Conservation (phyloP, 2,329 filamentous ascomycete genomes). For the Rhexocercosporidium sp. region DNA sequence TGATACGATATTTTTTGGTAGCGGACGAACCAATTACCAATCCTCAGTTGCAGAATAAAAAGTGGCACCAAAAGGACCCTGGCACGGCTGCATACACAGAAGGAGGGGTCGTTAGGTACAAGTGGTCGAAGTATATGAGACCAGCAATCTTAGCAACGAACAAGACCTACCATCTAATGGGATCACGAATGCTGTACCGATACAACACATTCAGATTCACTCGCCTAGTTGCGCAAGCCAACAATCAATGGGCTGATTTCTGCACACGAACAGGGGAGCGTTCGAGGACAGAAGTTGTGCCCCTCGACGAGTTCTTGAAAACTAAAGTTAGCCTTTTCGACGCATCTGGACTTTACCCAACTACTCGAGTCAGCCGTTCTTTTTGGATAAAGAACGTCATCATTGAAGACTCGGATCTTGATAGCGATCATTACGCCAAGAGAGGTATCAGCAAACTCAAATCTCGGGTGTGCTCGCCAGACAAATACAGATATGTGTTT, state of each 20-base stretch:
- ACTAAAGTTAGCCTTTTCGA: background rate
- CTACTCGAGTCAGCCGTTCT: background rate
- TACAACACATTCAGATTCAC: conserved; percentile 11
- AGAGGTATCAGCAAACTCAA: background rate
- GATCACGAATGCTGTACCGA: background rate
- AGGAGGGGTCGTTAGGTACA: background rate
- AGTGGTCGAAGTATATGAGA: conserved; percentile 7
- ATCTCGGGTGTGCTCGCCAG: background rate
- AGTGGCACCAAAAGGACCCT: background rate
- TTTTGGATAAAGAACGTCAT: background rate
- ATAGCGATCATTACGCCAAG: background rate
- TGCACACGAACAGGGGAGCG: background rate
- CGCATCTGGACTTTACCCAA: background rate
- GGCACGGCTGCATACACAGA: background rate
- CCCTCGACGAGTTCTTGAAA: background rate
- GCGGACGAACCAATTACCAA: conserved; percentile 8
- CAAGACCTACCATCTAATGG: background rate
- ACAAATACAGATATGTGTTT: background rate
- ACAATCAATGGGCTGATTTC: background rate
- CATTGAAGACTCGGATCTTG: background rate
- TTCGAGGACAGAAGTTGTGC: too few species aligned
- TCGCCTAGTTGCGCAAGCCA: background rate
- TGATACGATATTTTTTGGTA: conserved; percentile 6
- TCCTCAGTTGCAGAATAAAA: background rate
- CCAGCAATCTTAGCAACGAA: conserved; percentile 6